phyloP scores from a whole-genome alignment of 2,329 filamentous ascomycete genomes.

The Xylariaceae sp. region DNA sequence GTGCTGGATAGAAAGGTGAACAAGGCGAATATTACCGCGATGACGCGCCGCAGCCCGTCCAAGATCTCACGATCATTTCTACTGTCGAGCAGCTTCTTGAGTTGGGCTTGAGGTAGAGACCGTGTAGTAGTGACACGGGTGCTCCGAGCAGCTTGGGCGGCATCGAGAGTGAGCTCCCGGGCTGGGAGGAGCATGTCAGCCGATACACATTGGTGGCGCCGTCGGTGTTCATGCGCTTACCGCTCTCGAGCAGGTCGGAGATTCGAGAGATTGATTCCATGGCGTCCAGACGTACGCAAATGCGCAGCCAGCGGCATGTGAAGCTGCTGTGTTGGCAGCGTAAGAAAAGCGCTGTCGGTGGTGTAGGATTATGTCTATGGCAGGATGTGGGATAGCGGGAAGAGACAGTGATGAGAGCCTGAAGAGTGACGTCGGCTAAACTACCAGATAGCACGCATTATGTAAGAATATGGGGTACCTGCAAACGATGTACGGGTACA shows the following conservation, averaged over 20 bases:
- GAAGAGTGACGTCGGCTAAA: neutral
- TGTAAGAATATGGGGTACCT: neutral
- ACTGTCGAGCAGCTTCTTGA: slow-evolving; percentile 93
- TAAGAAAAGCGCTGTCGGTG: neutral
- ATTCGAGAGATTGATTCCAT: slow-evolving; percentile 98
- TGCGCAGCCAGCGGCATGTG: slow-evolving; percentile 22
- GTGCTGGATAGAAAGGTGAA: neutral
- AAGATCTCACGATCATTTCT: slow-evolving; percentile 88
- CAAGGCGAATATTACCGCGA: slow-evolving; percentile 58
- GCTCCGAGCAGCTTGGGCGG: slow-evolving; percentile 79
- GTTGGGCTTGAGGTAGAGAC: slow-evolving; percentile 71
- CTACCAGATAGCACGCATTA: neutral
- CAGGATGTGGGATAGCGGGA: neutral
- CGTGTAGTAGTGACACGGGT: slow-evolving; percentile 57
- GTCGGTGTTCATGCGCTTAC: slow-evolving; percentile 46
- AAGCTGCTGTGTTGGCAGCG: slow-evolving; percentile 26
- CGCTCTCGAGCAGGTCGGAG: slow-evolving; percentile 89
- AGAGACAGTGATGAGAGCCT: neutral
- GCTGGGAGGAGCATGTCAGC: slow-evolving; percentile 49
- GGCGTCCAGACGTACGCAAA: slow-evolving; percentile 12
- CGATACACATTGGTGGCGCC: slow-evolving; percentile 6
- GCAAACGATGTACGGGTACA: too few relatives aligned
- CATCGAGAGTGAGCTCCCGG: slow-evolving; percentile 95
- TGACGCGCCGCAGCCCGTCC: slow-evolving; percentile 83
- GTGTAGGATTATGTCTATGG: neutral